Base-by-base conservation (phyloP, 176 grass and related monocot species). In the Oryza brachyantha region DNA sequence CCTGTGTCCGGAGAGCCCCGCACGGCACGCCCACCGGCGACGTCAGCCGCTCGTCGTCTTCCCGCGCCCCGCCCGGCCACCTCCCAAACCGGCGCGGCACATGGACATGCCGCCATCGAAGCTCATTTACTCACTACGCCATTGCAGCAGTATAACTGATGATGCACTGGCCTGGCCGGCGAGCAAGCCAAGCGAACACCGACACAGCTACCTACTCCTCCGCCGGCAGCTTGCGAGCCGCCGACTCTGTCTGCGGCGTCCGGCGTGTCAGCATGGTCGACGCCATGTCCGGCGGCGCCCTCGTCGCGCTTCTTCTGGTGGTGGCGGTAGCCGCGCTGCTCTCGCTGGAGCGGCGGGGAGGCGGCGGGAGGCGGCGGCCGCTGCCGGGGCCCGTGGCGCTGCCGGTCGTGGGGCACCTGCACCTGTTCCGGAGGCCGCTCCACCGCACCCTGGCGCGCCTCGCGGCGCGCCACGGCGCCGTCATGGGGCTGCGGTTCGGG, bases 401-500 rank as follows among this genome's bases (percentile, higher is more conserved):
- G 24, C 88, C 84, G 4, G 3, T 91, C 0, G 11, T 82, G 16
- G 86, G 89, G 8, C 92, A 94, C 66, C 83, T 91, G n/a, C 88
- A 94, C 73, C 77, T 91, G 43, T 67, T 94, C 57, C 84, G 81
- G 61, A 35, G 45, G 13, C 86, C 92, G 21, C 76, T 94, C 24
- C 92, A 91, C 80, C 83, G 86, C 19, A 65, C 66, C 13, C 84
- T 94, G 2, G 66, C 76, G 9, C 22, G 29, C 13, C 58, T 94
- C 67, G 75, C 86, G 3, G 41, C 68, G 55, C 27, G 60, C 40
- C 66, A 89, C 2, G 89, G 89, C 13, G 61, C 68, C 1, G 52
- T 88, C 14, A 14, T 94, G 31, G 13, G 64, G 29, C 88, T 94
- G 10, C 85, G 77, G 3, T 71, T 91, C 75, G 76, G 85, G 2